Base-by-base conservation (phyloP, 352 stramenopile genomes). In the Phytophthora macrochlamydospora region DNA sequence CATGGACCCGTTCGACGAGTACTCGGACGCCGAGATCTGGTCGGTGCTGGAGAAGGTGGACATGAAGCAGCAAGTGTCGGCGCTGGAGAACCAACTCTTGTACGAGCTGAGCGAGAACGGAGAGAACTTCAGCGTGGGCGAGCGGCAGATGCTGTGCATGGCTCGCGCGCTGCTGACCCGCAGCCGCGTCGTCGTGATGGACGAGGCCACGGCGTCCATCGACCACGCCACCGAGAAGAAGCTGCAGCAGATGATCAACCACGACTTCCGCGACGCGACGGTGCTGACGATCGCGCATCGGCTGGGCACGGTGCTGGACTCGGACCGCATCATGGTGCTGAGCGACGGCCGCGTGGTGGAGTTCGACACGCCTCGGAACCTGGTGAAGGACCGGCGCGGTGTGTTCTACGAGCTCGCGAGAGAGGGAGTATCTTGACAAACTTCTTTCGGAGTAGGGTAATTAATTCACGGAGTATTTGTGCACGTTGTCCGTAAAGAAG, bases 261-360 rank as follows among this genome's bases (percentile, higher is more conserved):
- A 87, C 46, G 90, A 97, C 42, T 98, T 98, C 73, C 51, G 52
- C 7, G 73, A 89, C 31, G 79, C 85, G 7, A 98, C 95, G 29
- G 79, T 97, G 18, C 69, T 98, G 4, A 98, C 94, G 5, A 97
- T 98, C 67, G 94, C 95, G 4, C 93, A 98, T 67, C 71, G 94
- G 13, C 71, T 98, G 2, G 85, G 92, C 44, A 98, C 91, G 2
- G 94, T 98, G 44, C 79, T 97, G 62, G 85, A 97, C 56, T 90
- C 78, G 65, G 92, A 98, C 62, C 73, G 79, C 38, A 78, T 98
- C 24, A 56, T 97, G n/a, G 91, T 98, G 32, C 67, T 98, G 53
- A 77, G 95, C 59, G 72, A 92, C 63, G 93, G 93, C 1, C 64
- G 69, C 40, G 79, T 97, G 42, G 77, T 81, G 3, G 93, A 98